phyloP scores from a whole-genome alignment of 345 rosid genomes.

The Eucalyptus microcorys region DNA sequence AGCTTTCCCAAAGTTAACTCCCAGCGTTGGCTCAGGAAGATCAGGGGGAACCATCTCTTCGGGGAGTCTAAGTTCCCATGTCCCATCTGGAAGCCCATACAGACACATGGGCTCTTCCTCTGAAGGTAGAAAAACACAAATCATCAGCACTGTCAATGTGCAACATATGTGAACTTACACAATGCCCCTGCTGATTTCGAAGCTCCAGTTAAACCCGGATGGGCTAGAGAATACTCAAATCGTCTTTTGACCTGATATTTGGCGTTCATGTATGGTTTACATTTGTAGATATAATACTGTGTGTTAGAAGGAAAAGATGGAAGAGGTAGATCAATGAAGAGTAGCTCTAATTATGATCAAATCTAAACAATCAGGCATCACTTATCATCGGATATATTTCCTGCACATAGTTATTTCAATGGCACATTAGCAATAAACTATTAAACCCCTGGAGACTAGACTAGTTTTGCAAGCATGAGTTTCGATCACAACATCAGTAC shows the following conservation, averaged over 20 bases:
- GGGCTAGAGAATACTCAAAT: not conserved
- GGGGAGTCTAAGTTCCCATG: not conserved
- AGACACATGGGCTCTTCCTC: not conserved
- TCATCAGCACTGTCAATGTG: not conserved
- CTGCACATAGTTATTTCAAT: not conserved
- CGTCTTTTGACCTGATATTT: not conserved
- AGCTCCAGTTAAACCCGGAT: not conserved
- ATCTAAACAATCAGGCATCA: not conserved
- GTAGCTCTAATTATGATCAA: not conserved
- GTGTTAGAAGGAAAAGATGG: not conserved
- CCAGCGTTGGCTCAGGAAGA: not conserved
- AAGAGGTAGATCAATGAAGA: not conserved
- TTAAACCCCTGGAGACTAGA: not conserved
- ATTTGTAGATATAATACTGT: not conserved
- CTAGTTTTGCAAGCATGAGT: not conserved
- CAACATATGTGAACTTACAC: not conserved
- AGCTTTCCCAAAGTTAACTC: not conserved
- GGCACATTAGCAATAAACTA: not conserved
- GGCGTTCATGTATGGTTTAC: not conserved
- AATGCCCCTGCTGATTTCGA: not conserved
- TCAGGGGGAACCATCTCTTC: not conserved
- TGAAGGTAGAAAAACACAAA: not conserved
- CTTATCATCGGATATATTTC: not conserved
- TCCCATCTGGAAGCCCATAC: not conserved
- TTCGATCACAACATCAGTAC: not conserved